Evolutionary conservation across 2,329 filamentous ascomycete genomes (phyloP), one percentile per base, ranked within the genome.

Genomic region (Sclerotinia trifoliorum): DNA sequence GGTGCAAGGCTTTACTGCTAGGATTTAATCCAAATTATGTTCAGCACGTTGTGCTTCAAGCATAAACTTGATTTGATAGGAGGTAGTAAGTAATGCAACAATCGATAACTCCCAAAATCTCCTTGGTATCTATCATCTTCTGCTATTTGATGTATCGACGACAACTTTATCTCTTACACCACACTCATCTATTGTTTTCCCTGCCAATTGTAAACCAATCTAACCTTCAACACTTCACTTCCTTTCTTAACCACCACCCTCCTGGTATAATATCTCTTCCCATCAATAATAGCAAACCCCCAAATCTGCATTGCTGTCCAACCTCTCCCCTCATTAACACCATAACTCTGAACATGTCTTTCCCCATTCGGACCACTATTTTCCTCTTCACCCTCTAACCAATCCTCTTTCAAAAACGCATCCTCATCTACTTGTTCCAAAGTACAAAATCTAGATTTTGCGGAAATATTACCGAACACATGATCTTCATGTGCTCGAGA

Each of bases 261-360:
- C 66, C 79, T 74, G 4, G 73, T 74, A 73, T 81, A 77, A 48
- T 78, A 77, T 52, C 81, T 78, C 73, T 78, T 71, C 11, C 79
- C 81, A 52, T 81, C 76, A 51, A 83, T 72, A 51, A 77, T 75
- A 8, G 79, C 77, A 71, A 84, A 83, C 0, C 82, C 82, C 81
- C 82, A 83, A 26, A 83, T 71, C 80, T 87, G 85, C 71, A 82
- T 79, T 4, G 84, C 86, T 42, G 78, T 83, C 86, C 87, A 89
- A 35, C 79, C 79, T 71, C 76, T 75, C 62, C 80, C 80, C 55
- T 80, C 70, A 73, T 82, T 86, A 65, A 79, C 78, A 29, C 83
- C 85, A 69, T 76, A 82, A 70, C 79, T 83, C 76, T 87, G 80
- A 35, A 88, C 70, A 68, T 81, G 80, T 48, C 76, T 71, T 24